These are phyloP conservation scores for Globisporangium carolinianum DNA, from an alignment of 352 stramenopile species.

Conservation along the genomic window DNA sequence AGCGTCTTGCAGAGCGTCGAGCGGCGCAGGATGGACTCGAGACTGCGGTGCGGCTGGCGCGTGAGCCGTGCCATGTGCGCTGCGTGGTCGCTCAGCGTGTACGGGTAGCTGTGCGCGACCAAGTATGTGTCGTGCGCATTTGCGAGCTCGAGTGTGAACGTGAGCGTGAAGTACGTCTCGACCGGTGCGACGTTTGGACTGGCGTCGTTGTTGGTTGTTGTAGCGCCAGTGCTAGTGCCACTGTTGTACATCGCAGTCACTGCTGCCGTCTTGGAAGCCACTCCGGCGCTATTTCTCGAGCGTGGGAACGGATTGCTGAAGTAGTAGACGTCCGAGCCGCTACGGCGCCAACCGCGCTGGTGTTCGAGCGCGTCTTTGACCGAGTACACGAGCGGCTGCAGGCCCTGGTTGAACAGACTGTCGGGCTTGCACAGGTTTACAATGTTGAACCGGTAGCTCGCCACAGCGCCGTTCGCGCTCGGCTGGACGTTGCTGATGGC, in stretches of 20 bases:
- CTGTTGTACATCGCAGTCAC: no score
- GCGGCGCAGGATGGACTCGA: slow-evolving; percentile 29
- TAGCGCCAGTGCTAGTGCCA: neutral
- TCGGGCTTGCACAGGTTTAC: slow-evolving; percentile 91
- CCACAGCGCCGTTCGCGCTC: neutral
- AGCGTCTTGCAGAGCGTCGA: slow-evolving; percentile 52
- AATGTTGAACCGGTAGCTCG: slow-evolving; percentile 87
- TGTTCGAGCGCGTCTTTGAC: slow-evolving; percentile 45
- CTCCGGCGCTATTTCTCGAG: slow-evolving; percentile 1
- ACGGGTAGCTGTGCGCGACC: slow-evolving; percentile 90
- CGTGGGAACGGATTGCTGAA: slow-evolving; percentile 61
- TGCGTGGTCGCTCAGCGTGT: slow-evolving; percentile 83
- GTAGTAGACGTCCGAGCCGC: slow-evolving; percentile 84
- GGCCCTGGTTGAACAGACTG: slow-evolving; percentile 87
- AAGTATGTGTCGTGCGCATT: slow-evolving; percentile 81
- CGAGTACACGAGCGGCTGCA: slow-evolving; percentile 88
- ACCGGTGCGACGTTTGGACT: neutral
- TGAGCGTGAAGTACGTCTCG: slow-evolving; percentile 79
- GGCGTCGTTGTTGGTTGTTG: slow-evolving; percentile 1
- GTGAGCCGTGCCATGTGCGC: slow-evolving; percentile 45
- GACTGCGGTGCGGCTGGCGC: slow-evolving; percentile 3
- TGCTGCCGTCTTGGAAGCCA: neutral
- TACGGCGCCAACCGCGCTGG: slow-evolving; percentile 63
- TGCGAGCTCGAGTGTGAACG: slow-evolving; percentile 81
- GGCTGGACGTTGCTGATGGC: slow-evolving; percentile 68